Conservation (phyloP, 805 yeast species). For the Starmera amethionina region DNA sequence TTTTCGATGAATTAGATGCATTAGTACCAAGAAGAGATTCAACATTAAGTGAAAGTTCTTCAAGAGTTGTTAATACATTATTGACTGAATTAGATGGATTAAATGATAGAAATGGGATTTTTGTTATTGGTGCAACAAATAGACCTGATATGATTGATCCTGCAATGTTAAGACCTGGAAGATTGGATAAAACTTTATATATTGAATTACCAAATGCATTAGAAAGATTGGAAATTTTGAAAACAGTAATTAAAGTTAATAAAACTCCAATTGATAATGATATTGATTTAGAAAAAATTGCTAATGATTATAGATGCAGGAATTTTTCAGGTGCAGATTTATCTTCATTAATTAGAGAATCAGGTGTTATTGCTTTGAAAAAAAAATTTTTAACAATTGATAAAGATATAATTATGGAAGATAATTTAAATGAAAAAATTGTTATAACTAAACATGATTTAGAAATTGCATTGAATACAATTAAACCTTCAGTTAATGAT, state of each 20-base stretch:
- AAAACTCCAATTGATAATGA: constrained; percentile 61
- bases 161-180: constrained; percentile 95
- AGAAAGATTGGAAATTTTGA: constrained; percentile 76
- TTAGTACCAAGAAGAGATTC: constrained; percentile 91
- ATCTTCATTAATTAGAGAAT: constrained; percentile 84
- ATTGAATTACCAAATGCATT: constrained; percentile 76
- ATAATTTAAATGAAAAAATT: constrained; percentile 30
- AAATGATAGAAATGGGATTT: constrained; percentile 86
- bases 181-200: constrained; percentile 86
- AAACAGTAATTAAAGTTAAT: constrained; percentile 61
- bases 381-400: constrained; percentile 45
- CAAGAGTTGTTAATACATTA: constrained; percentile 89
- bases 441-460: constrained; percentile 62
- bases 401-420: constrained; percentile 36
- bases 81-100: constrained; percentile 93
- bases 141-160: constrained; percentile 98
- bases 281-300: constrained; percentile 54
- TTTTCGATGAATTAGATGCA: constrained; percentile 95
- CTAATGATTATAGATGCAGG: constrained; percentile 70
- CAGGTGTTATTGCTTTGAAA: constrained; percentile 83
- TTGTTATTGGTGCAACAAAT: constrained; percentile 93
- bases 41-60: constrained; percentile 77
- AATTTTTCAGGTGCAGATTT: constrained; percentile 96
- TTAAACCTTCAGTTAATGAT: constrained; percentile 88
- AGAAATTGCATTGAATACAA: constrained; percentile 54